A percentile compares a stretch with the other conserved stretches of the same genome.
Conservation (phyloP, 2,329 filamentous ascomycete genomes). For the Blastomyces percursus region DNA sequence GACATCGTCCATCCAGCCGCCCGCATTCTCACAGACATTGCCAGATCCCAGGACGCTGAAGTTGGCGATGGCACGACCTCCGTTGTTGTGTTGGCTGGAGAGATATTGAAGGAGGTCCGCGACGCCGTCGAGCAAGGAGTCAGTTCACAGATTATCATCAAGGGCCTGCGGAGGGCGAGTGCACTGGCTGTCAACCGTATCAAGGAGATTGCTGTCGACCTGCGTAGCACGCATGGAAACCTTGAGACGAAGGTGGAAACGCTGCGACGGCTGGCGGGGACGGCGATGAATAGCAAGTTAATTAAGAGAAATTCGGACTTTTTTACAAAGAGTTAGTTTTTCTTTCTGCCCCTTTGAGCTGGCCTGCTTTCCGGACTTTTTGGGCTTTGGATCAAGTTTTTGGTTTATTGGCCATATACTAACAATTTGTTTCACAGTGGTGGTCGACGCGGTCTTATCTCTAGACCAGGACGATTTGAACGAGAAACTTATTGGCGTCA, state of each 20-base stretch:
- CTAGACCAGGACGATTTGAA: constrained; percentile 95
- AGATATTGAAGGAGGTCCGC: constrained; percentile 93
- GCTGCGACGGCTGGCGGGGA: constrained; percentile 76
- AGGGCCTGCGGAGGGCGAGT: constrained; percentile 79
- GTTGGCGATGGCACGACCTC: constrained; percentile 97
- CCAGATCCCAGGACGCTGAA: constrained; percentile 96
- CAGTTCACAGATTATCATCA: constrained; percentile 95
- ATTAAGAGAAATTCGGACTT: constrained; percentile 96
- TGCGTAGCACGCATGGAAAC: constrained; percentile 59
- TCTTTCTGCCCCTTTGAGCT: not conserved
- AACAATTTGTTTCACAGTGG: constrained; percentile 50
- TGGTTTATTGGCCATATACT: not conserved
- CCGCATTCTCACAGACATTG: constrained; percentile 94
- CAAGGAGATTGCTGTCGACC: constrained; percentile 79
- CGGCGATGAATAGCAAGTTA: constrained; percentile 98
- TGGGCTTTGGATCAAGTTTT: not conserved
- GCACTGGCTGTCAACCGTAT: constrained; percentile 95
- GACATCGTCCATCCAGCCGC: constrained; percentile 98
- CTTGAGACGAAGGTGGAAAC: constrained; percentile 84
- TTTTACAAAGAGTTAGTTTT: constrained; percentile 92
- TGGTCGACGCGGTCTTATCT: constrained; percentile 89
- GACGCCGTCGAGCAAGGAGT: constrained; percentile 94
- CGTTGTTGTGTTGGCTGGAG: constrained; percentile 92
- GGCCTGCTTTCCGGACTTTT: not conserved
- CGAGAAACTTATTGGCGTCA: constrained; percentile 94